Conservation (phyloP, 2,329 filamentous ascomycete genomes). For the Shiraia sp. region DNA sequence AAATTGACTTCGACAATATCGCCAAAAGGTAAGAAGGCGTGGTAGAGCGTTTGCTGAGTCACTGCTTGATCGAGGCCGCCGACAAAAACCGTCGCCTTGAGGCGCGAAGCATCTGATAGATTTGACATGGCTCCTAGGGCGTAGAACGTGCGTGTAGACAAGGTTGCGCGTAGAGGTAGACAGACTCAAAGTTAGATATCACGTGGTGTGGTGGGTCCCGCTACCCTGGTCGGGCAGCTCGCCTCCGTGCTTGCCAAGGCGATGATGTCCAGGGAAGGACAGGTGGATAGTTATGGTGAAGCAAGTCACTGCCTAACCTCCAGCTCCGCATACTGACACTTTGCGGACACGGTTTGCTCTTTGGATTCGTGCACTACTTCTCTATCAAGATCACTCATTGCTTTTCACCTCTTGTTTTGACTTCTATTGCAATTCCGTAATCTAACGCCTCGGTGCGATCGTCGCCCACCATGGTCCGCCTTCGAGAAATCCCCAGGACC, state of each 20-base stretch:
- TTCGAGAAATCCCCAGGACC: conserved; percentile 94
- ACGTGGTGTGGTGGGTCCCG: conserved; percentile 23
- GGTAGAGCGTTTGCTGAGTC: conserved; percentile 74
- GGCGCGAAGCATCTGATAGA: conserved; percentile 82
- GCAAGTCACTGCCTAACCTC: conserved; percentile 28
- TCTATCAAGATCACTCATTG: conserved; percentile 9
- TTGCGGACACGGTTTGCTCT: conserved; percentile 19
- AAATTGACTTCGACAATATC: conserved; percentile 91
- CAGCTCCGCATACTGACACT: conserved; percentile 19
- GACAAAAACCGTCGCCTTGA: conserved; percentile 91
- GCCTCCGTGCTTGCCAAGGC: conserved; percentile 5
- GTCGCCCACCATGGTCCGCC: conserved; percentile 76
- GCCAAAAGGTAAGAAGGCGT: conserved; percentile 95
- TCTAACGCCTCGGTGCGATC: conserved; percentile 35
- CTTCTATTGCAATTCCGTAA: conserved; percentile 21
- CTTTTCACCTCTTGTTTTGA: conserved; percentile 18
- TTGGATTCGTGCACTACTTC: conserved; percentile 9
- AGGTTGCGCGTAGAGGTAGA: conserved; percentile 9
- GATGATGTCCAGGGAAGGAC: conserved; percentile 37
- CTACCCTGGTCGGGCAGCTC: no score
- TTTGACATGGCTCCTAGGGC: conserved; percentile 27
- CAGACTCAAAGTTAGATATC: conserved; percentile 29
- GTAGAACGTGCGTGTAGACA: conserved; percentile 2
- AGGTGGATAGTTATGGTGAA: conserved; percentile 40
- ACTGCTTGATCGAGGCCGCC: conserved; percentile 83